phyloP scores from a whole-genome alignment of 345 rosid species.

The Hirschfeldia incana region DNA sequence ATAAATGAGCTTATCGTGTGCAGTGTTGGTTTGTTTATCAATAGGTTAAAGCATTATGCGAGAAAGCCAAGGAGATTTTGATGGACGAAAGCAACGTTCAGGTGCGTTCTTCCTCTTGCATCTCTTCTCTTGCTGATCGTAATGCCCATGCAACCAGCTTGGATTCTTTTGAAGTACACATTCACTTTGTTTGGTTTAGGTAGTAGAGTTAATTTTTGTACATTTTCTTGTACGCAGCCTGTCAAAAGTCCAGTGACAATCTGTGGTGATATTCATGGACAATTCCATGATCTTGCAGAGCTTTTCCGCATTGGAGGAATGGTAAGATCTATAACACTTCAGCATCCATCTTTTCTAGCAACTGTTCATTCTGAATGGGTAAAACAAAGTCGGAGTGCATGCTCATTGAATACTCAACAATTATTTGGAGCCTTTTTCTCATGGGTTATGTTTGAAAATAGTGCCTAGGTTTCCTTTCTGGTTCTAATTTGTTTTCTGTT shows the following conservation, averaged over 20 bases:
- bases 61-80: constrained; percentile 94
- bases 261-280: constrained; percentile 99
- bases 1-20: constrained; percentile 12
- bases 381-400: constrained; percentile 2
- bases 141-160: neutral
- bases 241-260: constrained; percentile 98
- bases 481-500: constrained; percentile 14
- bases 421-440: neutral
- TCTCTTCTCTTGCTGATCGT: neutral
- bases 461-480: neutral
- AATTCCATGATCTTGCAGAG: constrained; percentile 99
- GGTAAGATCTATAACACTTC: constrained; percentile 45
- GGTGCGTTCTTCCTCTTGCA: constrained; percentile 47
- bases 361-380: neutral
- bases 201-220: constrained; percentile 8
- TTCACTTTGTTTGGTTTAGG: constrained; percentile 11
- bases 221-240: constrained; percentile 54
- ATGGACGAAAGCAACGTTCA: constrained; percentile 99
- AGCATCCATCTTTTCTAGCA: constrained; percentile 2
- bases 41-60: constrained; percentile 86
- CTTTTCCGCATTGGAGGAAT: constrained; percentile 97
- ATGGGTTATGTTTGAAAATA: constrained; percentile 5
- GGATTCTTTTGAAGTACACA: neutral
- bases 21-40: constrained; percentile 9
- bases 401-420: neutral